Base-by-base conservation (phyloP, 164 flowering plant species). In the Nelumbo lutea region DNA sequence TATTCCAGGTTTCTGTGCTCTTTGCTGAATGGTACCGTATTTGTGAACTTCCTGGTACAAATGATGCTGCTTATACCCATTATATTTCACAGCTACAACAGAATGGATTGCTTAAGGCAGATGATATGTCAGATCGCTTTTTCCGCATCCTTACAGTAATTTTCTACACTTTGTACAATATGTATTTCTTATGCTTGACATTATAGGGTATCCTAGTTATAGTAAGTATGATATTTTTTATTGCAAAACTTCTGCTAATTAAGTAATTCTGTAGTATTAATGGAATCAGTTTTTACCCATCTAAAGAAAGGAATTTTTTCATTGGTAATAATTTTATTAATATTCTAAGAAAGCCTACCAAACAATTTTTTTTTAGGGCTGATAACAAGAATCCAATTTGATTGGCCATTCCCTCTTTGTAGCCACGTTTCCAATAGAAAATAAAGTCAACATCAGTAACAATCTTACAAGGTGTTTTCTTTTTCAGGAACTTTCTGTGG, bases 41-140 rank as follows among this genome's bases (percentile, higher is more conserved):
- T 65, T 91, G 87, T 81, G 96, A 96, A 73, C 81, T 76, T 73
- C 87, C 92, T 67, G 88, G 84, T 51, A 69, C 83, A 43, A 87
- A 84, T 81, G 98, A 90, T 75, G 80, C 83, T 46, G 83, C 87
- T 64, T 80, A 70, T 75, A 72, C 86, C 44, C 87, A 76, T 70
- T 91, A 68, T 66, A 75, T 96, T 58, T 70, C 87, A 59, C 84
- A 84, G 59, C 76, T 96, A 79, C 95, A 88, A 73, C 96, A 86
- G 66, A 84, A 73, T 83, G 94, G 97, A 69, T 68, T 91, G 52
- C 83, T 96, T 43, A 91, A 89, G 75, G 98, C 90, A 64, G 97
- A 93, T 85, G 96, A 96, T 64, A 77, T 77, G 63, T 80, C 96
- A 7, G 98, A 90, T 47, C 87, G 88, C 39, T 88, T 96, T 80